Conservation (phyloP, 352 stramenopile genomes). For the Thalassiosira mediterranea region DNA sequence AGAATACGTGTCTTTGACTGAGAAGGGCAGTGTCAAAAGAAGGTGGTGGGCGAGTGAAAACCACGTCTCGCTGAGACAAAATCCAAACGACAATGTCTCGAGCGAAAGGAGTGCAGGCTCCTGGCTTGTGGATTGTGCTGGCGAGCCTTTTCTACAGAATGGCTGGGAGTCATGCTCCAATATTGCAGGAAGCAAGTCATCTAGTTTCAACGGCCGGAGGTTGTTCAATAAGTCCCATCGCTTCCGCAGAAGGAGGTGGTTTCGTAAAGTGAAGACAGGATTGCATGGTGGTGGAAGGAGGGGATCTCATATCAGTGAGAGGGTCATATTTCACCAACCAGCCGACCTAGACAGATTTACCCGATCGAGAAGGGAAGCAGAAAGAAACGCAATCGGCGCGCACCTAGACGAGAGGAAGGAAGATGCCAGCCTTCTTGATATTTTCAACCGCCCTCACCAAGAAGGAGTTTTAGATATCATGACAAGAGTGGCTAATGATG, state of each 20-base stretch:
- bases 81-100: constrained; percentile 15
- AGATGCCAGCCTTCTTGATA: constrained; percentile 27
- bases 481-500: constrained; percentile 45
- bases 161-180: constrained; percentile 75
- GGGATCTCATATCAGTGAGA: constrained; percentile 22
- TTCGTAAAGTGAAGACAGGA: constrained; percentile 44
- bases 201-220: constrained; percentile 54
- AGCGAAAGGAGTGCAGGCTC: no score
- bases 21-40: constrained; percentile 53
- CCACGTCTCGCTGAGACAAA: constrained; percentile 40
- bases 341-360: constrained; percentile 46
- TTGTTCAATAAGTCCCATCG: constrained; percentile 61
- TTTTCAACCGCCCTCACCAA: constrained; percentile 35
- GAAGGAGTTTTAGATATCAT: constrained; percentile 48
- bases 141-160: constrained; percentile 45
- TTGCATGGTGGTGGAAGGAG: neutral
- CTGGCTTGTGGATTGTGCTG: constrained; percentile 64
- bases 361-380: constrained; percentile 39
- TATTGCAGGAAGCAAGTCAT: constrained; percentile 41
- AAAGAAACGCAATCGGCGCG: constrained; percentile 48
- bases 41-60: constrained; percentile 72
- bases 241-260: constrained; percentile 67
- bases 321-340: constrained; percentile 64
- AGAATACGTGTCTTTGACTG: constrained; percentile 70
- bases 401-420: constrained; percentile 35